Evolutionary conservation across 2,329 filamentous ascomycete genomes (phyloP), one percentile per base, ranked within the genome.

Genomic region (Verruconis gallopava): DNA sequence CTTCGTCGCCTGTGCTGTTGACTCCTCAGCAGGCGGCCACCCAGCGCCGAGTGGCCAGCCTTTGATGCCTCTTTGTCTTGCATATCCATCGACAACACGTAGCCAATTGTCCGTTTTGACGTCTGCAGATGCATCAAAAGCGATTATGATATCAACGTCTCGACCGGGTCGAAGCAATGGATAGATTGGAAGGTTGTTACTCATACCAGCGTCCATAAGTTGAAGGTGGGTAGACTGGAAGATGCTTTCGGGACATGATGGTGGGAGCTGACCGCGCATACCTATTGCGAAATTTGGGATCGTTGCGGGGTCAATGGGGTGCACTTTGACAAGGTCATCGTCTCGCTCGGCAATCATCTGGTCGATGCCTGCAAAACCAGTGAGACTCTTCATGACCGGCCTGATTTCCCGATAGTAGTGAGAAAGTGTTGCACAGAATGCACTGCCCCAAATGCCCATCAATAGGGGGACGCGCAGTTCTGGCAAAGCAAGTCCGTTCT

Each of bases 21-120:
- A 65, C 40, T 78, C 73, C 3, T 64, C 68, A 4, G 61, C 55
- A 44, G 77, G 78, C 1, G 89, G 89, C 91, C 91, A 98, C 14
- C 91, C 91, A n/a, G 85, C 79, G 4, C 89, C 89, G 4, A 95
- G 64, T 0, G 91, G 91, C 91, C 91, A 98, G 4, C 89, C 89
- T 57, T 86, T 89, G 56, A 98, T 79, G 5, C 83, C 84, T 34
- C 89, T 79, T 59, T 95, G 88, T 19, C 77, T 76, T 2, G 86
- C 88, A 55, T 96, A 98, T 1, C 91, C 89, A 53, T 96, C 91
- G 0, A 82, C 85, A 0, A 94, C 85, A 13, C 84, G 85, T 14
- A 98, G 77, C 91, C 91, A 98, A 55, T 98, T 96, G 54, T 95
- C 88, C 4, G 82, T 84, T 56, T 81, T 85, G 46, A 94, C 84